A percentile compares a stretch with the other conserved stretches of the same genome.
phyloP scores from a whole-genome alignment of 2,329 filamentous ascomycete genomes.

The Dryadomyces quercivorus region DNA sequence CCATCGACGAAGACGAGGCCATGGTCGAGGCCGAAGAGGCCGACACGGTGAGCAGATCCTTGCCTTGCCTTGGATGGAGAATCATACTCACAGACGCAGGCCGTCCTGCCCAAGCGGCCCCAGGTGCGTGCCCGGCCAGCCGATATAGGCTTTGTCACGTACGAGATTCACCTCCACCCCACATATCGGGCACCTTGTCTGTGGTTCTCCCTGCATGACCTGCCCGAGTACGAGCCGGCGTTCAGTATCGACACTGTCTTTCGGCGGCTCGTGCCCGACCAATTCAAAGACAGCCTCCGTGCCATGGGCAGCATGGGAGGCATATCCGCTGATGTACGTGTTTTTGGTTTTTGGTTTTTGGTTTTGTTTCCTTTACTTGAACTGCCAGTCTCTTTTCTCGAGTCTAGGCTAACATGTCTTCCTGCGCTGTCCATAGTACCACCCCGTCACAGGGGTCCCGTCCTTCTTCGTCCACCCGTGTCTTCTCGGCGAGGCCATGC shows the following conservation, averaged over 20 bases:
- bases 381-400: conserved; percentile 5
- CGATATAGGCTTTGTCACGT: conserved; percentile 42
- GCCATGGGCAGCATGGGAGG: conserved; percentile 54
- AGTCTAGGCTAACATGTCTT: not conserved
- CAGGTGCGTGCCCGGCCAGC: conserved; percentile 7
- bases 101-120: conserved; percentile 22
- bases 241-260: conserved; percentile 60
- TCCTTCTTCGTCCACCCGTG: conserved; percentile 92
- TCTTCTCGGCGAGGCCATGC: conserved; percentile 71
- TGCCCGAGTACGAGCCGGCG: conserved; percentile 41
- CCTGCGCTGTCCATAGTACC: conserved; percentile 44
- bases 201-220: conserved; percentile 57
- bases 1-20: conserved; percentile 24
- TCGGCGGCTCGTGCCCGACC: conserved; percentile 53
- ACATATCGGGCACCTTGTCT: conserved; percentile 65
- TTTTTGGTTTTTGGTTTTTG: not conserved
- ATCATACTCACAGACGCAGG: conserved; percentile 19
- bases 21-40: conserved; percentile 39
- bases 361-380: conserved; percentile 7
- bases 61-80: not conserved
- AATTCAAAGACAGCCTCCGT: conserved; percentile 49
- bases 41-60: conserved; percentile 30
- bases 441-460: conserved; percentile 67
- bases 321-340: conserved; percentile 66
- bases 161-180: conserved; percentile 64